Conservation (phyloP, 2,329 filamentous ascomycete species). For the Colletotrichum eremochloae region DNA sequence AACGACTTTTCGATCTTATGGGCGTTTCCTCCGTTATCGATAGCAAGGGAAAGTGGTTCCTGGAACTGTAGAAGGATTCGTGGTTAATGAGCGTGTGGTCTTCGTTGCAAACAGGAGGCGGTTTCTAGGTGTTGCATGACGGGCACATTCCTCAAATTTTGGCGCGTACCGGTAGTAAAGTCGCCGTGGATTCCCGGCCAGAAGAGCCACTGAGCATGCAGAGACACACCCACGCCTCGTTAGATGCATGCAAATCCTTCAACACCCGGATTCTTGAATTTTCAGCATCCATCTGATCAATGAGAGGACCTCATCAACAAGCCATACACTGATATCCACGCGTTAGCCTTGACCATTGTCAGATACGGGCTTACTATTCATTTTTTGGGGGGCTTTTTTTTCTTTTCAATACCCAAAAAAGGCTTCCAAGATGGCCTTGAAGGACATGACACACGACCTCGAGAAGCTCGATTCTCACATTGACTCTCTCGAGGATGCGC, state of each 20-base stretch:
- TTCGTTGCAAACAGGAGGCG: slow-evolving; percentile 44
- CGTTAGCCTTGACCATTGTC: background rate
- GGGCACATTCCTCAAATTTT: slow-evolving; percentile 38
- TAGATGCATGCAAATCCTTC: slow-evolving; percentile 37
- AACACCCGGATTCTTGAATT: slow-evolving; percentile 37
- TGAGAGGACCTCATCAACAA: background rate
- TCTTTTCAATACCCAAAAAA: background rate
- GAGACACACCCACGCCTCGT: slow-evolving; percentile 11
- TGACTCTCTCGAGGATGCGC: slow-evolving; percentile 79
- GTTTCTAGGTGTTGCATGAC: slow-evolving; percentile 30
- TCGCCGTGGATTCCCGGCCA: slow-evolving; percentile 33
- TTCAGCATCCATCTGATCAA: slow-evolving; percentile 31
- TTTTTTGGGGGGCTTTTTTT: no score
- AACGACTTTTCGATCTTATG: background rate
- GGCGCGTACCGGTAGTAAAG: slow-evolving; percentile 24
- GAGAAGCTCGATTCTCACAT: slow-evolving; percentile 83
- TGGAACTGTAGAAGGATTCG: background rate
- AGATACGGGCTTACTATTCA: no score
- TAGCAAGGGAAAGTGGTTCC: background rate
- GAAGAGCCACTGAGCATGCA: slow-evolving; percentile 23
- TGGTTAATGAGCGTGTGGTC: slow-evolving; percentile 17
- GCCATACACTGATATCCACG: slow-evolving; percentile 5
- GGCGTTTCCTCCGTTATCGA: background rate
- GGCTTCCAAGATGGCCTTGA: slow-evolving; percentile 54
- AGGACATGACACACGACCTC: slow-evolving; percentile 75